Base-by-base conservation (phyloP, 2,329 filamentous ascomycete species). In the Fusarium mexicanum region DNA sequence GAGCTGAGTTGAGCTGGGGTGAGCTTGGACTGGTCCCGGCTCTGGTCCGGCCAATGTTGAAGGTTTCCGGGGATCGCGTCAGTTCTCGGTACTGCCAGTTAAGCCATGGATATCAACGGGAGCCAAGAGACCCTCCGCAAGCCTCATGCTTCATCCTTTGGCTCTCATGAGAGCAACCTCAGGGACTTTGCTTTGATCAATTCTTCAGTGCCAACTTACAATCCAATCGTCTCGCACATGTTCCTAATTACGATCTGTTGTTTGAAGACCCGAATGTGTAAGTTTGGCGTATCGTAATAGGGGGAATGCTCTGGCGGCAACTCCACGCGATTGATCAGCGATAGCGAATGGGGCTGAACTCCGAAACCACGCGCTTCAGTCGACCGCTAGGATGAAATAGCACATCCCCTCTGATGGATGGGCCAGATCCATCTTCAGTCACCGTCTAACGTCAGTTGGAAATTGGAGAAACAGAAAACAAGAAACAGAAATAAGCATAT, bases 281-380 rank as follows among this genome's bases (percentile, higher is more conserved):
- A 47, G 46, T 72, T 74, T 72, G 54, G 47, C 38, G 51, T 50
- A 61, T 46, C 48, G 68, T 48, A 61, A 69, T 53, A 69, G 53
- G 72, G 57, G 46, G 58, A 53, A 24, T 35, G 53, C 60, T 69
- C 65, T 65, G 33, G 46, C 55, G 61, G 65, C 46, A 66, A 51
- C 58, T 62, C 64, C 67, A 50, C 47, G 57, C 29, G 41, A 51
- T 58, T 72, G 65, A 70, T 53, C 61, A 61, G 46, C 50, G 29
- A 29, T 59, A 71, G 68, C 77, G 77, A 78, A 78, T 78, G 48
- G 67, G 77, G 71, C 74, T 59, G 37, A 59, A 61, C 63, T 54
- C 44, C 72, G 70, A 57, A 54, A 74, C 75, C 77, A 78, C 77
- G 77, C 73, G 77, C 71, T 64, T 55, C 47, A 58, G 40, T 63